Base-by-base conservation (phyloP, 306 rosid genomes). In the Trichosanthes cucumerina region DNA sequence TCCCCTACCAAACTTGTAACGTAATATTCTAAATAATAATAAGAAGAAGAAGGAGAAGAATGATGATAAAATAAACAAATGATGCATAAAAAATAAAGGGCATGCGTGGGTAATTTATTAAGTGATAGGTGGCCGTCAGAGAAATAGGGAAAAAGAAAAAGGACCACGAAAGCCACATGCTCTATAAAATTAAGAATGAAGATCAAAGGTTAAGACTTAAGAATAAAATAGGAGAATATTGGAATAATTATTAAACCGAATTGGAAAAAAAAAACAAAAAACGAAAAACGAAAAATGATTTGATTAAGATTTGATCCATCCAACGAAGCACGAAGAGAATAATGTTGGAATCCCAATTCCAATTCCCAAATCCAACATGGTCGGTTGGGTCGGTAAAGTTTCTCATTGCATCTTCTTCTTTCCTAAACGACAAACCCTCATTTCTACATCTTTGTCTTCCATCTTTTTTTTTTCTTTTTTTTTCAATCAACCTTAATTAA, bases 251-350 rank as follows among this genome's bases (percentile, higher is more conserved):
- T 21, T 44, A 44, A 33, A 56, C 4, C 4, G 12, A 9, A 15
- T 31, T 28, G 15, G 14, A 58, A 24, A 12, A 24, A 23, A 0
- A 57, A 23, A 57, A n/a, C 4, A 23, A 54, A 9, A 59, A 9
- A 24, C 1, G 1, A 16, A 13, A 1, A 31, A 64, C 10, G 6
- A 41, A 69, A 0, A 69, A 70, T 43, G 34, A 70, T 70, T 70
- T 19, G 7, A 70, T 38, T 70, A 70, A 70, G 57, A 70, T 70
- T 19, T 70, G 38, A 70, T 70, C 76, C 76, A 46, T 44, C 76
- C 76, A 70, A 70, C 76, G 76, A 70, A 70, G 76, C 76, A 70
- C 1, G 43, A 63, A 6, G 21, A 43, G 9, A 44, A 44, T 39
- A 41, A 41, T n/a, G 52, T 21, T 34, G 12, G 21, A 70, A 24